A percentile compares a stretch with the other conserved stretches of the same genome.
phyloP scores from a whole-genome alignment of 805 yeast genomes.

The Kodamaea laetipori region DNA sequence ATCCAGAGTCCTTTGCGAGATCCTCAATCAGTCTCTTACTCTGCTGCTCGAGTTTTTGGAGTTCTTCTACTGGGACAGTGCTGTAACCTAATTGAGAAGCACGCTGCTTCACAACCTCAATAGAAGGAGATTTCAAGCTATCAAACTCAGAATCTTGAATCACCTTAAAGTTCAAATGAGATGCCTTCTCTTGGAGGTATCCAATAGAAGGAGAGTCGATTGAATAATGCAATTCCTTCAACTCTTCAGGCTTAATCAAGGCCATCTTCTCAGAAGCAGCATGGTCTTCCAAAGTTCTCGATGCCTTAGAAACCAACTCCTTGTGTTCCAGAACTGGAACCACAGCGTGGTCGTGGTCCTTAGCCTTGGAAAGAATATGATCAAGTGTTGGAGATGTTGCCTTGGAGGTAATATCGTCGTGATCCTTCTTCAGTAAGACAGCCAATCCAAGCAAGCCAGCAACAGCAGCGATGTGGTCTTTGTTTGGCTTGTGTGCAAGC shows the following conservation, averaged over 20 bases:
- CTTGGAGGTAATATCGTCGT: constrained; percentile 5
- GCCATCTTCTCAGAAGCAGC: constrained; percentile 20
- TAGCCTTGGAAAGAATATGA: constrained; percentile 15
- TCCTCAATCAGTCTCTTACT: constrained; percentile 6
- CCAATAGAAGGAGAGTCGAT: constrained; percentile 16
- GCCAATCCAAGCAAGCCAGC: constrained; percentile 15
- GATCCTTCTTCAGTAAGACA: constrained; percentile 7
- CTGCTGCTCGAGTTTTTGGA: constrained; percentile 2
- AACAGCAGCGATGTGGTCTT: constrained; percentile 12
- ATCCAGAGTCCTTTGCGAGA: constrained; percentile 6
- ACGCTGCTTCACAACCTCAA: not conserved
- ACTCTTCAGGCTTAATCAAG: constrained; percentile 22
- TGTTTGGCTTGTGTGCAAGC: constrained; percentile 17
- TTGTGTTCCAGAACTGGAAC: constrained; percentile 31
- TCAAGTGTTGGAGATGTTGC: constrained; percentile 19
- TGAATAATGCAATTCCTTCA: constrained; percentile 15
- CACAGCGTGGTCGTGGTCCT: constrained; percentile 4
- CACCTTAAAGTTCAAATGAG: constrained; percentile 8
- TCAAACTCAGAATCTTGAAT: constrained; percentile 14
- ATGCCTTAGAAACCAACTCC: constrained; percentile 47
- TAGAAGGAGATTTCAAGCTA: constrained; percentile 14
- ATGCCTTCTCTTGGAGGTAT: constrained; percentile 15
- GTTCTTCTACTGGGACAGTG: constrained; percentile 4
- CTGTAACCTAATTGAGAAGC: constrained; percentile 6
- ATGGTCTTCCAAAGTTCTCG: constrained; percentile 19